Percentiles rank a stretch among this genome's conserved stretches.
These are phyloP conservation scores for Fusarium algeriense DNA, from an alignment of 2,329 filamentous ascomycete species.

Conservation along the genomic window DNA sequence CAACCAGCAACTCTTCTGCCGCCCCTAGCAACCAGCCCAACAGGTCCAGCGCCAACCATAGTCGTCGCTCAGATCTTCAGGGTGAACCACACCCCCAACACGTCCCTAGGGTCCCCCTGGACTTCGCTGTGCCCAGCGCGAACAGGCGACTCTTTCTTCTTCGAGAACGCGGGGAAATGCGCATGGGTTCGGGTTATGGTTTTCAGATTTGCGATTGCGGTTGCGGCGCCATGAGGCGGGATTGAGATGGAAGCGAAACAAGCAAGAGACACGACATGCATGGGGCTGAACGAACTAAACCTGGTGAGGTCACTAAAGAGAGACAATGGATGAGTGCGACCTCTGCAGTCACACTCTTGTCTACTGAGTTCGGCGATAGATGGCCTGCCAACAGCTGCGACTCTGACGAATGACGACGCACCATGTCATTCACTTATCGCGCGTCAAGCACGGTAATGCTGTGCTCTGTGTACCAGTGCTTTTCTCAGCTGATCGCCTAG, in stretches of 20 bases:
- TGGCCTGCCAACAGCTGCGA: constrained; percentile 28
- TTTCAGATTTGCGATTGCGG: constrained; percentile 1
- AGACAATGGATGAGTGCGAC: constrained; percentile 13
- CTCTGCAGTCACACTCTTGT: constrained; percentile 10
- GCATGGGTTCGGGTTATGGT: constrained; percentile 35
- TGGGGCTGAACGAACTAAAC: constrained; percentile 1
- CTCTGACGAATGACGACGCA: constrained; percentile 36
- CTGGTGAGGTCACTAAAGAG: constrained; percentile 16
- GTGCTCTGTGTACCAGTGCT: constrained; percentile 4
- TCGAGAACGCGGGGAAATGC: constrained; percentile 39
- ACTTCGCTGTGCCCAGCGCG: constrained; percentile 27
- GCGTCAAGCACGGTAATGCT: constrained; percentile 11
- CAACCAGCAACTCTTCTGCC: constrained; percentile 33
- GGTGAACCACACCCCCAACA: constrained; percentile 35
- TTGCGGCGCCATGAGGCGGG: constrained; percentile 30
- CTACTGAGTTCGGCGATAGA: constrained; percentile 19
- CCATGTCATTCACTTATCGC: constrained; percentile 47
- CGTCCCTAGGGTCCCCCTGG: constrained; percentile 25
- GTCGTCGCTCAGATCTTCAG: constrained; percentile 38
- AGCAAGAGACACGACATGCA: constrained; percentile 27
- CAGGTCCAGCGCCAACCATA: constrained; percentile 35
- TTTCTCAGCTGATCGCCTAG: constrained; percentile 12
- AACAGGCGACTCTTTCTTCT: constrained; percentile 36
- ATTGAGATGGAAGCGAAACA: constrained; percentile 32
- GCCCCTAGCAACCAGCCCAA: constrained; percentile 39